Base-by-base conservation (phyloP, 257 asterid genomes). In the Plantago elongata region DNA sequence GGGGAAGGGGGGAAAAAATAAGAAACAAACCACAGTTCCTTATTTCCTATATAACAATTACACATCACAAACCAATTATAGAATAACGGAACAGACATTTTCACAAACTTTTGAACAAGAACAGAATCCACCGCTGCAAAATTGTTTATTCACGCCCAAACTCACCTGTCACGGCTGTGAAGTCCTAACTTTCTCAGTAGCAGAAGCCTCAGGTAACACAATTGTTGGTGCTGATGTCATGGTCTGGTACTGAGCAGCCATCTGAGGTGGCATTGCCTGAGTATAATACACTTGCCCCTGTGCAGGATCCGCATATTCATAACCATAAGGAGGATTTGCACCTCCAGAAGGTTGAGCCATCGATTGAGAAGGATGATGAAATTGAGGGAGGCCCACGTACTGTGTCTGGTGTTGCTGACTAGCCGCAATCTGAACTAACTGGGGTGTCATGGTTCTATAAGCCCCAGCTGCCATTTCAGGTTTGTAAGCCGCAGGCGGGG, bases 221-320 rank as follows among this genome's bases (percentile, higher is more conserved):
- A 54, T 69, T 11, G 70, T 68, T 59, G 87, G 83, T 45, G 77
- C 65, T 22, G 89, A 75, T 14, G 91, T 60, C 72, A 81, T 64
- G 10, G 95, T 85, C 69, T 88, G 94, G 71, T 82, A 88, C 66
- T 90, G 98, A 54, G 85, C 83, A 60, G 90, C 72, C 69, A 80
- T 17, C 73, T 87, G 95, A 7, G 88, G 91, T 46, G 81, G 69
- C 73, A 85, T 48, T 10, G 84, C 75, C 71, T 88, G 96, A 9
- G 94, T 75, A 42, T 84, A 91, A 73, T 84, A 88, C 65, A 91
- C 71, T 65, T 82, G 98, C 56, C 87, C 75, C 46, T 74, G 89
- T 18, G 77, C 3, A 13, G 94, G 89, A 72, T 90, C 96, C 55
- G 85, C 56, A 67, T 54, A 80, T 44, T 86, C 98, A 63, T 88